phyloP scores from a whole-genome alignment of 768 basidiomycete genomes.

The Paxillus rubicundulus region DNA sequence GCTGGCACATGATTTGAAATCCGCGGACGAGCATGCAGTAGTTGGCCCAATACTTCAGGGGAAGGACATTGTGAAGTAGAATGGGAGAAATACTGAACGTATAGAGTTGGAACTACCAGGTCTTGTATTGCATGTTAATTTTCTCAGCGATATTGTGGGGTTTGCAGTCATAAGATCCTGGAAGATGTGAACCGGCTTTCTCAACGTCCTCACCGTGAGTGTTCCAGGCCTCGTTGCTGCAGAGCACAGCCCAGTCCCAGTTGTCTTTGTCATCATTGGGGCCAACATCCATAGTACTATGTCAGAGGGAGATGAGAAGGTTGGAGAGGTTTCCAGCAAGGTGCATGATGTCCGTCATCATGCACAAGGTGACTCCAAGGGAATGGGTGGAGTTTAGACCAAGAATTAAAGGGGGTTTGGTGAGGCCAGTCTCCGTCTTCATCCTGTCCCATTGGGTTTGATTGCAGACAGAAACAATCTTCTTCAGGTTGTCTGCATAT shows the following conservation, averaged over 20 bases:
- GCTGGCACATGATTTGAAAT: slow-evolving; percentile 21
- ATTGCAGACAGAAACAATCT: no score
- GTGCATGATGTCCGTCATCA: no score
- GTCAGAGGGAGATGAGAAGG: no score
- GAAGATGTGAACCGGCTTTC: slow-evolving; percentile 7
- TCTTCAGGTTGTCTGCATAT: no score
- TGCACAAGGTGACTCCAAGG: no score
- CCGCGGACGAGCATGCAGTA: slow-evolving; percentile 21
- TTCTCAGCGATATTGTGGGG: slow-evolving; percentile 21
- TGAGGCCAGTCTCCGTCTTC: no score
- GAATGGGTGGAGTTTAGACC: no score
- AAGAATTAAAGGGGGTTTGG: no score
- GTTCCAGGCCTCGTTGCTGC: slow-evolving; percentile 13
- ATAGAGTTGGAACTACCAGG: slow-evolving; percentile 17
- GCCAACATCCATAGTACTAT: slow-evolving; percentile 15
- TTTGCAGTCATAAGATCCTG: slow-evolving; percentile 15
- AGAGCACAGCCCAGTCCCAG: slow-evolving; percentile 34
- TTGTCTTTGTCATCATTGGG: slow-evolving; percentile 12
- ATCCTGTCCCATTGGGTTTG: no score
- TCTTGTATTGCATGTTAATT: slow-evolving; percentile 23
- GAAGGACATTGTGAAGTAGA: slow-evolving; percentile 12
- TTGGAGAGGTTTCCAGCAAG: no score
- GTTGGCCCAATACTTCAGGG: slow-evolving; percentile 12
- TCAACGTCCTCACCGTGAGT: slow-evolving; percentile 19
- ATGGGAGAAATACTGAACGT: slow-evolving; percentile 18